phyloP scores from a whole-genome alignment of 1,139 yeast genomes.

The Tardiomyces blankii region DNA sequence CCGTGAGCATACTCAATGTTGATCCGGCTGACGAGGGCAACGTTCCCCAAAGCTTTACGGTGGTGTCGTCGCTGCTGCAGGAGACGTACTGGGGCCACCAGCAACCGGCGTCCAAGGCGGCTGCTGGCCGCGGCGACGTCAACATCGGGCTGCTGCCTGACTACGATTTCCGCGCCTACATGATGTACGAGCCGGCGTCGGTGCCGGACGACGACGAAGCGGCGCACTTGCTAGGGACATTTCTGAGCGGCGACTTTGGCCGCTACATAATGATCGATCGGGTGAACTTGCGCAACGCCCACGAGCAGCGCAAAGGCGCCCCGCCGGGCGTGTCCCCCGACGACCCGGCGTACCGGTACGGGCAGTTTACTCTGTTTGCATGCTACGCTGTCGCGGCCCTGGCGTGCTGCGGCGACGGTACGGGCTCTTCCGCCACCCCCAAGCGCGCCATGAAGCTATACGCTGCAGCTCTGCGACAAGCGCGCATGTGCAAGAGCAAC shows the following conservation, averaged over 20 bases:
- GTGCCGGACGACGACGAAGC: constrained; percentile 13
- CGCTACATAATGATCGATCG: constrained; percentile 16
- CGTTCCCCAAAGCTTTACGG: constrained; percentile 20
- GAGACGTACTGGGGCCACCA: constrained; percentile 18
- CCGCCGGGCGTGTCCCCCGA: constrained; percentile 6
- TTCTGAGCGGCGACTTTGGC: constrained; percentile 11
- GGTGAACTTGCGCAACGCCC: constrained; percentile 10
- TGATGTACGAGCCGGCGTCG: constrained; percentile 11
- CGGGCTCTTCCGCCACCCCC: background rate
- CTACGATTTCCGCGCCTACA: constrained; percentile 17
- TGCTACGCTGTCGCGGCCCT: constrained; percentile 14
- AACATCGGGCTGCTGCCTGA: constrained; percentile 15
- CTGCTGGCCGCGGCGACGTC: constrained; percentile 2
- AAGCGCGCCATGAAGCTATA: constrained; percentile 32
- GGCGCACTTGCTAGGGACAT: constrained; percentile 10
- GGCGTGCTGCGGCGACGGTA: background rate
- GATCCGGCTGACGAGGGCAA: constrained; percentile 11
- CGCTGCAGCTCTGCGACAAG: constrained; percentile 44
- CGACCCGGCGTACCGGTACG: constrained; percentile 14
- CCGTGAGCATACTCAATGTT: constrained; percentile 16
- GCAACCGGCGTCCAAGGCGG: background rate
- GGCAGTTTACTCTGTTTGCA: constrained; percentile 14
- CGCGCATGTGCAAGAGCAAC: constrained; percentile 33
- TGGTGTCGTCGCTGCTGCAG: constrained; percentile 18
- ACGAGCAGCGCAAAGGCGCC: constrained; percentile 10